phyloP scores from a whole-genome alignment of 1,139 yeast genomes.

The Debaryomyces fabryi region DNA sequence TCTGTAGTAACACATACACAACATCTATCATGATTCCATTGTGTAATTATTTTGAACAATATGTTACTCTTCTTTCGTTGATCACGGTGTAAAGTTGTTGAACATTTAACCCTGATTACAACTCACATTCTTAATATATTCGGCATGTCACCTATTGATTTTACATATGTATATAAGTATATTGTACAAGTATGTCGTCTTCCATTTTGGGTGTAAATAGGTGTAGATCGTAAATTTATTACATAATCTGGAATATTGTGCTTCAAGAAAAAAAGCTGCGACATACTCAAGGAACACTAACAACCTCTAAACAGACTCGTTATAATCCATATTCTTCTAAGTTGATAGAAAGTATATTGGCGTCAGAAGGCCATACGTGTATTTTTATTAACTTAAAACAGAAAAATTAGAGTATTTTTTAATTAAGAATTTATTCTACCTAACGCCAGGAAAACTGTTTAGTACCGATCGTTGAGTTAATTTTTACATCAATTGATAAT shows the following conservation, averaged over 20 bases:
- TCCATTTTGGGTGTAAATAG: background rate
- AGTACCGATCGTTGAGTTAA: conserved; percentile 1
- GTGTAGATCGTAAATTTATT: background rate
- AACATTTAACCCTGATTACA: too few relatives aligned
- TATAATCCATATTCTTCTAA: background rate
- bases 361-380: background rate
- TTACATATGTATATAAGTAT: too few relatives aligned
- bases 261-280: conserved; percentile 10
- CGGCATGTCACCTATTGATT: too few relatives aligned
- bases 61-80: too few relatives aligned
- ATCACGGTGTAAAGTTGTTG: too few relatives aligned
- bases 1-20: too few relatives aligned
- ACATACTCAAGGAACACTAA: conserved; percentile 9
- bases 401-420: background rate
- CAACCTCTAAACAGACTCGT: background rate
- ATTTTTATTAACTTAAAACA: background rate
- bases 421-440: background rate
- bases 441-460: background rate
- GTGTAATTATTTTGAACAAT: too few relatives aligned
- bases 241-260: conserved; percentile 1
- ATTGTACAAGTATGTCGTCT: background rate
- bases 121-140: too few relatives aligned
- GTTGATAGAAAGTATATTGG: background rate
- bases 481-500: conserved; percentile 6
- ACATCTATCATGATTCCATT: too few relatives aligned